Evolutionary conservation across 1,284 basidiomycete genomes (phyloP), one percentile per base, ranked within the genome.

Genomic region (Paramarasmius palmivorus): DNA sequence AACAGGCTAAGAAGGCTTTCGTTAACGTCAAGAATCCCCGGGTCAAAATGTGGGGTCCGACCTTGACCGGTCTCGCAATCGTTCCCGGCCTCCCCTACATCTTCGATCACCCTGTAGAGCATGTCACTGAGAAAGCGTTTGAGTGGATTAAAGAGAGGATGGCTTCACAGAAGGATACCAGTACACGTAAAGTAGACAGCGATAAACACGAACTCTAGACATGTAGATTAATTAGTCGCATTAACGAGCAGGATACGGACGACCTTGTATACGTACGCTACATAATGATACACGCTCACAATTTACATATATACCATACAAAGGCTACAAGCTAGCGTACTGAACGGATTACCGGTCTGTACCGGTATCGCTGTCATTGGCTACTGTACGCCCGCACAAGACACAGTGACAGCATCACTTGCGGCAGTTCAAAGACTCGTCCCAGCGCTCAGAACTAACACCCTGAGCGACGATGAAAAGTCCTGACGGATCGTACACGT

Each of bases 71-170:
- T 44, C 69, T 88, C n/a, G 83, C 87, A 2, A 83, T 92, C 59
- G 86, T 94, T 6, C 92, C 93, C 0, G 74, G 84, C 36, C 75
- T 95, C 19, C 93, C 93, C 0, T 94, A 84, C 68, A 69, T 95
- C 17, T 95, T 88, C 63, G 92, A 93, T 71, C 85, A 92, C 62
- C 91, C 91, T 1, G 88, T 90, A n/a, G 88, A 90, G 65, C 73
- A 78, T 19, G 84, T 68, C 20, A 87, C 85, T 0, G 86, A 90
- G 48, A 66, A 65, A 19, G 79, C 74, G 5, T 90, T 88, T 60
- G 81, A 84, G 54, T 89, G 86, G 86, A 76, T 86, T 45, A 78
- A 81, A 67, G 69, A 77, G 56, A 75, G 76, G 57, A 58, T 82
- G 14, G 59, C 58, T 67, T 63, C 58, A 50, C 29, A 37, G 46